Evolutionary conservation across 1,284 basidiomycete genomes (phyloP).

Genomic region (Schizophyllum commune): DNA sequence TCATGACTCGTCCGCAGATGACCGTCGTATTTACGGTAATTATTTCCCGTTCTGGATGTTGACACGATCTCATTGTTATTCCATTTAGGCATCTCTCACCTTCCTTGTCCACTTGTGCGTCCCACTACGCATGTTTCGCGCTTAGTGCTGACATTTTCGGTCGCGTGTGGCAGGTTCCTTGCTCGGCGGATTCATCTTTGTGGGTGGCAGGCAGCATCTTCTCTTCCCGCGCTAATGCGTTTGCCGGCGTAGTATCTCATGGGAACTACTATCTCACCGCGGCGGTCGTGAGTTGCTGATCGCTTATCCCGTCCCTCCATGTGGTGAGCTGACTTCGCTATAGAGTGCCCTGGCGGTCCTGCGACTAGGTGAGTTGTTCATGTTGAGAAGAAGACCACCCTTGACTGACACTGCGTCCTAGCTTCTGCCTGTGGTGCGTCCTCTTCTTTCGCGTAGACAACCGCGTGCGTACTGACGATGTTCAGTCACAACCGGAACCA

Average conservation of each 20-base stretch:
- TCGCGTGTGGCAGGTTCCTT: slow-evolving; percentile 24
- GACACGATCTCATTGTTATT: background rate
- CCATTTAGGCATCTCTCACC: slow-evolving; percentile 30
- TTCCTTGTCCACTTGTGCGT: slow-evolving; percentile 31
- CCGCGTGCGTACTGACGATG: background rate
- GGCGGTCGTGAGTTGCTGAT: slow-evolving; percentile 28
- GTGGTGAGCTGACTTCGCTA: background rate
- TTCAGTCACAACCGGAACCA: slow-evolving; percentile 8
- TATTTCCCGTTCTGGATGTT: background rate
- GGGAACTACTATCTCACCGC: slow-evolving; percentile 26
- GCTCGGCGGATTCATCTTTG: slow-evolving; percentile 27
- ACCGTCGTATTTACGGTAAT: slow-evolving; percentile 28
- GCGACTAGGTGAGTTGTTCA: slow-evolving; percentile 16
- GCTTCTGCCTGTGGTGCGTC: background rate
- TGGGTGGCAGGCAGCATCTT: background rate
- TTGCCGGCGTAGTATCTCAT: slow-evolving; percentile 21
- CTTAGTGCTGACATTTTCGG: background rate
- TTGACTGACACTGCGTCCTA: background rate
- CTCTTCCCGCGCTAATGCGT: background rate
- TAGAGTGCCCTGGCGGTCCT: slow-evolving; percentile 20
- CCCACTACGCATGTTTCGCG: background rate
- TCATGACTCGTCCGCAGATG: slow-evolving; percentile 14
- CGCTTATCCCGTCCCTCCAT: background rate
- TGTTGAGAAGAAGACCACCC: no score
- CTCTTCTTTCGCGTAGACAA: background rate